Percentiles rank a stretch among this genome's conserved stretches.
phyloP scores from a whole-genome alignment of 495 filamentous ascomycete genomes.

The Geoglossum glabrum region DNA sequence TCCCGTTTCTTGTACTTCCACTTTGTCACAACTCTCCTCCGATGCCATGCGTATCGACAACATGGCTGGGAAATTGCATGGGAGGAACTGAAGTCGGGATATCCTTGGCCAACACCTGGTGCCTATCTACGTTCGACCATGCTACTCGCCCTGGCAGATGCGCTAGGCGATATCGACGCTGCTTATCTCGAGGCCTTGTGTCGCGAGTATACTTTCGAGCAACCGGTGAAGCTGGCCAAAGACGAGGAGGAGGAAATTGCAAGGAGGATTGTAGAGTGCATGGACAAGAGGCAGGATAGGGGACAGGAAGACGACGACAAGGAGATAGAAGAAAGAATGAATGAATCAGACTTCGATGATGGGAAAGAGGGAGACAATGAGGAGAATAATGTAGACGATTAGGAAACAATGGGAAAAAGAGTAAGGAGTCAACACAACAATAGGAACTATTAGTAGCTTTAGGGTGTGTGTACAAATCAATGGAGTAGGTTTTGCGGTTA shows the following conservation, averaged over 20 bases:
- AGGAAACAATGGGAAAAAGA: too few relatives aligned
- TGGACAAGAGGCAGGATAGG: neutral
- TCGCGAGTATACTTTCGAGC: neutral
- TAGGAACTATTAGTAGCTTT: too few relatives aligned
- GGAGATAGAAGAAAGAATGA: neutral
- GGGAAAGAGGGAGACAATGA: neutral
- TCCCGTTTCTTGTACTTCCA: slow-evolving; percentile 1
- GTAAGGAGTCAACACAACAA: too few relatives aligned
- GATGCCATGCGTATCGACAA: neutral
- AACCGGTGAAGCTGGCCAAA: neutral
- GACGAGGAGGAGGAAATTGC: neutral
- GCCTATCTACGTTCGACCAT: neutral
- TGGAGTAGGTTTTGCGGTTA: too few relatives aligned
- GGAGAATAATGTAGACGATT: neutral
- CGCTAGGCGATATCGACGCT: neutral
- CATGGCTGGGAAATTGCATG: neutral
- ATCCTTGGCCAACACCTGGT: slow-evolving; percentile 1
- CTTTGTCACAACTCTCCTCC: neutral
- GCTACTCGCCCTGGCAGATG: neutral
- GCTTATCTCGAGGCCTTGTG: neutral
- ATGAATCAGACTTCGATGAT: neutral
- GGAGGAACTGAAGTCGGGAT: neutral
- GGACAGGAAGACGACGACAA: neutral
- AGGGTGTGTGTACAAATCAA: too few relatives aligned
- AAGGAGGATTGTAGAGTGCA: neutral